Conservation (phyloP, 2,329 filamentous ascomycete species). For the Fusarium proliferatum region DNA sequence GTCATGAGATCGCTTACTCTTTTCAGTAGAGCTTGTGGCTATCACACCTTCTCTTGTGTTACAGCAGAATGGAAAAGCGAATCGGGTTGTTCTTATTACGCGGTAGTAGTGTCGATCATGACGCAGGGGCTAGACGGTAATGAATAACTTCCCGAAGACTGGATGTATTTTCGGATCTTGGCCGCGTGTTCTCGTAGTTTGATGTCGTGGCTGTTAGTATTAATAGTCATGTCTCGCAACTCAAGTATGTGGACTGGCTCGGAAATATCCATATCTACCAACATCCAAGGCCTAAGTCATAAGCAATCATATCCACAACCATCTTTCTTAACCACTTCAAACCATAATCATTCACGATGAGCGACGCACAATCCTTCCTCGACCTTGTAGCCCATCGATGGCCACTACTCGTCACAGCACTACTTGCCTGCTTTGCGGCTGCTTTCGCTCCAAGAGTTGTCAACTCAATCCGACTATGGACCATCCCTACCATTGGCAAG, state of each 20-base stretch:
- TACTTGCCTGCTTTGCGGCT: not conserved
- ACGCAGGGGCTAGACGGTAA: not conserved
- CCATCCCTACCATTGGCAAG: constrained; percentile 11
- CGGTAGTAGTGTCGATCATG: not conserved
- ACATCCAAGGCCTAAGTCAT: not conserved
- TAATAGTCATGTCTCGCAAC: not conserved
- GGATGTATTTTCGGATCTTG: not conserved
- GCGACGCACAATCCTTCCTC: not conserved
- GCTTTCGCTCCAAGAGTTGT: not conserved
- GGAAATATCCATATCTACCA: not conserved
- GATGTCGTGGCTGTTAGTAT: rapidly evolving
- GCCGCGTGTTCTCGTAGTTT: not conserved
- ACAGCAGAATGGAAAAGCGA: rapidly evolving
- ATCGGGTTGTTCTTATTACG: not conserved
- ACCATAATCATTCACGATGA: not conserved
- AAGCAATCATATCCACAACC: not conserved
- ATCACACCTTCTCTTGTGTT: not conserved
- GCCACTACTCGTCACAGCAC: not conserved
- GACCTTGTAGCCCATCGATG: not conserved
- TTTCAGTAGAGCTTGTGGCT: not conserved
- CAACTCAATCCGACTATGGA: not conserved
- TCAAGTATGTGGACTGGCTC: not conserved
- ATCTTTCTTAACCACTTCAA: not conserved
- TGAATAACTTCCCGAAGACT: not conserved
- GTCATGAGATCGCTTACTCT: not conserved